These are phyloP conservation scores for Pseudogymnoascus verrucosus DNA, from an alignment of 2,329 filamentous ascomycete species.

Conservation along the genomic window DNA sequence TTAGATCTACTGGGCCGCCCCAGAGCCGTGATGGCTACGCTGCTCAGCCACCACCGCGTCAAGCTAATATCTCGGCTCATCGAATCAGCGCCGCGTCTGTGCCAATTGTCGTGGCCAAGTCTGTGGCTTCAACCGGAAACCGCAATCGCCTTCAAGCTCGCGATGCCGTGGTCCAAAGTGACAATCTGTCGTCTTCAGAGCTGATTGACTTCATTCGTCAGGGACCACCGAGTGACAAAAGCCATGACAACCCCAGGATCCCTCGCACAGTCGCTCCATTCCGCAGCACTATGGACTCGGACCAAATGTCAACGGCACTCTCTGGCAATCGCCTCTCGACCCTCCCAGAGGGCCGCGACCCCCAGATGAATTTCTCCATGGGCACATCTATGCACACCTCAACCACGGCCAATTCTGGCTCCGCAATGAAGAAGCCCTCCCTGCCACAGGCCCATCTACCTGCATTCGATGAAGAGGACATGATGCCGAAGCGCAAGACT, in stretches of 20 bases:
- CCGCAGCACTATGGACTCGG: conserved; percentile 76
- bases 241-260: conserved; percentile 59
- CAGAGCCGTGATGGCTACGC: conserved; percentile 30
- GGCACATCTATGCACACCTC: conserved; percentile 48
- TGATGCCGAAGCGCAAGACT: conserved; percentile 64
- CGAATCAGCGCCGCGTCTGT: conserved; percentile 16
- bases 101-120: conserved; percentile 18
- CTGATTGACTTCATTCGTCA: conserved; percentile 92
- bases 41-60: conserved; percentile 17
- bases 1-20: conserved; percentile 73
- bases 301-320: conserved; percentile 54
- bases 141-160: conserved; percentile 60
- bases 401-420: conserved; percentile 58
- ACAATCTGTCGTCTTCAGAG: conserved; percentile 60
- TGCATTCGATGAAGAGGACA: conserved; percentile 25
- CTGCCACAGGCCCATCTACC: conserved; percentile 25
- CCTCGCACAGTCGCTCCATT: conserved; percentile 79
- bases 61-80: conserved; percentile 24
- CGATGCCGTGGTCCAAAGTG: conserved; percentile 56
- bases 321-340: conserved; percentile 48
- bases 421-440: conserved; percentile 45
- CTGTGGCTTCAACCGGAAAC: conserved; percentile 30
- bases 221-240: conserved; percentile 56
- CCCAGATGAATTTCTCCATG: conserved; percentile 32
- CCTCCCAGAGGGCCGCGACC: conserved; percentile 45